Conservation (phyloP, 2,329 filamentous ascomycete species). For the Botrytis byssoidea region DNA sequence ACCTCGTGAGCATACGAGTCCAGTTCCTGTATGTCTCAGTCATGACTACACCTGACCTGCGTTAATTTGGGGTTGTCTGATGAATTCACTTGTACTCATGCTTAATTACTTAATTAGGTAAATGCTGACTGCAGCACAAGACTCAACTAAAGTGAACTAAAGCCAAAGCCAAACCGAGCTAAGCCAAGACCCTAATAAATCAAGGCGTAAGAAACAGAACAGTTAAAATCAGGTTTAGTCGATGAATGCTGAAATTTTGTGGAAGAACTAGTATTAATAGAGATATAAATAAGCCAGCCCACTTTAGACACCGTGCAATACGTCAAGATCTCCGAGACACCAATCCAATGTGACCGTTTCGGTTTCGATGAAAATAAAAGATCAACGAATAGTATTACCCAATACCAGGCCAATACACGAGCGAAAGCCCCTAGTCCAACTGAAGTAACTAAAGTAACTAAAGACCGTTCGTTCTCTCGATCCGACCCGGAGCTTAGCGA, state of each 20-base stretch:
- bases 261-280: conserved; percentile 5
- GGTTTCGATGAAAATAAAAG: not conserved
- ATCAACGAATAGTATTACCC: conserved; percentile 1
- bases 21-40: conserved; percentile 17
- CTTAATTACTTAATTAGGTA: conserved; percentile 1
- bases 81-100: not conserved
- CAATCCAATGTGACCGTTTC: conserved; percentile 15
- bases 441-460: not conserved
- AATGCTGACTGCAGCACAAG: conserved; percentile 12
- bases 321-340: conserved; percentile 5
- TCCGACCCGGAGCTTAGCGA: conserved; percentile 15
- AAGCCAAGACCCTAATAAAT: not conserved
- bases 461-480: conserved; percentile 1
- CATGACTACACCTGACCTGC: conserved; percentile 8
- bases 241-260: not conserved
- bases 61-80: not conserved
- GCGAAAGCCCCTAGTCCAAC: not conserved
- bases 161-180: not conserved
- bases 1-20: conserved; percentile 12
- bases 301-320: not conserved
- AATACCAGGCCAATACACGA: not conserved
- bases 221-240: not conserved
- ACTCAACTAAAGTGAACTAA: not conserved
- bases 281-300: conserved; percentile 7
- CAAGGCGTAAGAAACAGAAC: not conserved